Evolutionary conservation across 192 early-diverging fungal species (phyloP), one percentile per base, ranked within the genome.

Genomic region (Mortierella claussenii): DNA sequence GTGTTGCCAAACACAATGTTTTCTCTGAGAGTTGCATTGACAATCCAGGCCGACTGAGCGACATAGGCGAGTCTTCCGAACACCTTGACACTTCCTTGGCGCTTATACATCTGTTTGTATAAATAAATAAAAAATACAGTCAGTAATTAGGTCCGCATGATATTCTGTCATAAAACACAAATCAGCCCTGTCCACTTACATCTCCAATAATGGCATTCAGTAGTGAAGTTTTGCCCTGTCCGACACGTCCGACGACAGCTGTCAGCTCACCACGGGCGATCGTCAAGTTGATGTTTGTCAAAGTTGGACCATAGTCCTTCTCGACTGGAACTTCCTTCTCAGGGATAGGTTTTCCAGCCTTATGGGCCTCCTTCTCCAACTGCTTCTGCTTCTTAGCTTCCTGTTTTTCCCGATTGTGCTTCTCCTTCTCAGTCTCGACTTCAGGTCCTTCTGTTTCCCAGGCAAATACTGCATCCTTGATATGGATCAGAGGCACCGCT

Each of bases 1-100:
- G 76, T 74, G 50, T 86, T 82, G 4, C 95, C 97, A 86, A 98
- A 96, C 3, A 91, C 48, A 81, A 99, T 93, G 79, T 99, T 99
- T 18, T 97, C 94, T 37, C 90, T 83, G 26, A 99, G 43, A 13
- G 92, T 94, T 3, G 89, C 90, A 57, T 99, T 99, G 87, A 96
- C 90, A 45, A 99, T 94, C 96, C 96, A 99, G 9, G 97, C 85
- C 17, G 60, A 47, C 24, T 76, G 71, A 23, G 71, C 47, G 5
- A 65, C 92, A 76, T 94, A 94, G 3, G 93, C 91, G 12, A 92
- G 68, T 7, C 69, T 51, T 33, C 84, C 86, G 30, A 87, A 83
- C 6, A 97, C 57, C 18, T 61, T 75, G 13, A 96, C 92, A 9
- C 79, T 69, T 42, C 93, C 94, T 13, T 44, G 24, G 5, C 80